A percentile compares a stretch with the other conserved stretches of the same genome.
These are phyloP conservation scores for Albugo candida DNA, from an alignment of 352 stramenopile genomes.

Conservation along the genomic window DNA sequence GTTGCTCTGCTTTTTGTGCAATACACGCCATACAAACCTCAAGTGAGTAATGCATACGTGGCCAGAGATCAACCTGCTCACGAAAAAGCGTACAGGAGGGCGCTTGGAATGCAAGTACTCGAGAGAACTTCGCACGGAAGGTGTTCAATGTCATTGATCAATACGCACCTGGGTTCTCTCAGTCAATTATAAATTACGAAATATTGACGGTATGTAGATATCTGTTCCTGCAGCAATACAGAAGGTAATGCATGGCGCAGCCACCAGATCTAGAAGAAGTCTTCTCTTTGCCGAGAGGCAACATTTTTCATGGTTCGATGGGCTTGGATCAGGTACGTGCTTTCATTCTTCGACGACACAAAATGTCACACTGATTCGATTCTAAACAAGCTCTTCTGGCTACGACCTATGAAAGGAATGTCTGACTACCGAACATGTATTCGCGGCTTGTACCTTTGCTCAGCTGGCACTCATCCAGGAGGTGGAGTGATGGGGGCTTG, in stretches of 20 bases:
- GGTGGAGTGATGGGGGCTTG: conserved; percentile 83
- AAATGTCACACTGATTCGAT: not conserved
- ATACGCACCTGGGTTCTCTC: conserved; percentile 70
- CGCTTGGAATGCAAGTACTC: conserved; percentile 60
- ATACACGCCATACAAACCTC: conserved; percentile 77
- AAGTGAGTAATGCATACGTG: conserved; percentile 14
- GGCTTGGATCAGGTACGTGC: conserved; percentile 55
- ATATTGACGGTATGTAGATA: conserved; percentile 46
- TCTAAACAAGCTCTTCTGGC: conserved; percentile 60
- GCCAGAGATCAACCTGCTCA: too few species aligned
- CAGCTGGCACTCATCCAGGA: conserved; percentile 68
- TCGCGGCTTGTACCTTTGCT: conserved; percentile 67
- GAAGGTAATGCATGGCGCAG: conserved; percentile 9
- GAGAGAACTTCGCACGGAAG: conserved; percentile 57
- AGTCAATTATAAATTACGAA: conserved; percentile 67
- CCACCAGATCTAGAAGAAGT: conserved; percentile 73
- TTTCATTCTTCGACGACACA: not conserved
- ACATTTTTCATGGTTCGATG: conserved; percentile 84
- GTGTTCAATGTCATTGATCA: conserved; percentile 77
- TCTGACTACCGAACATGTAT: conserved; percentile 72
- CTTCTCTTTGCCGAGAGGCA: conserved; percentile 72
- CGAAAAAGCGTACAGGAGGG: conserved; percentile 19
- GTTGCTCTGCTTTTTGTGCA: conserved; percentile 82
- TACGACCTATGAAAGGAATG: conserved; percentile 63
- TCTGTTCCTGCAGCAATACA: not conserved